phyloP scores from a whole-genome alignment of 2,329 filamentous ascomycete genomes.

The Penicillium sp. region DNA sequence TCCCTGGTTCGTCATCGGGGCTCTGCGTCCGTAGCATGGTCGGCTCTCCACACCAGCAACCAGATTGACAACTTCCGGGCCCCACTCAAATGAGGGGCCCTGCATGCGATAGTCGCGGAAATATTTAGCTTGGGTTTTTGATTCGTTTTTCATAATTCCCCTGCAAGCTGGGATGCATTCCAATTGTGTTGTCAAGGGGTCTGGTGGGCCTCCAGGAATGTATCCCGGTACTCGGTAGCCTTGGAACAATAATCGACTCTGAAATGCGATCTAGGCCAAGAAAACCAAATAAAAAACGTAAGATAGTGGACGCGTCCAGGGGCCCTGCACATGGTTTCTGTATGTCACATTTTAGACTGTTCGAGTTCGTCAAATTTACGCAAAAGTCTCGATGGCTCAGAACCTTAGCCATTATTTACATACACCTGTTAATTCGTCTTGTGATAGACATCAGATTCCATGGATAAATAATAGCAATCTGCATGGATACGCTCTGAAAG shows the following conservation, averaged over 20 bases:
- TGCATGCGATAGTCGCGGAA: not conserved
- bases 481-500: too few relatives aligned
- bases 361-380: too few relatives aligned
- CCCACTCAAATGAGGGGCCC: not conserved
- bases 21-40: conserved; percentile 18
- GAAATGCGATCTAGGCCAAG: conserved; percentile 6
- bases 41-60: conserved; percentile 16
- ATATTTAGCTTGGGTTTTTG: not conserved
- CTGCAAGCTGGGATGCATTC: conserved; percentile 19
- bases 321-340: not conserved
- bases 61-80: not conserved
- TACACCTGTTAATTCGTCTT: too few relatives aligned
- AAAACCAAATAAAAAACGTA: not conserved
- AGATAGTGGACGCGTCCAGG: not conserved
- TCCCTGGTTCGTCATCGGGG: conserved; percentile 7
- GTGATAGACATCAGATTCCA: not conserved
- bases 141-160: conserved; percentile 11
- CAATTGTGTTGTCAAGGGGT: conserved; percentile 22
- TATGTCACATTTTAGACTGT: too few relatives aligned
- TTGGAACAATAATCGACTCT: not conserved
- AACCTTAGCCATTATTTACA: too few relatives aligned
- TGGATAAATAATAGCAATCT: not conserved
- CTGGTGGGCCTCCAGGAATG: conserved; percentile 21
- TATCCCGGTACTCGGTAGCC: not conserved
- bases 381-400: too few relatives aligned